Percentiles rank a stretch among this genome's conserved stretches.
Conservation (phyloP, 2,329 filamentous ascomycete species). For the Sclerotinia trifoliorum region DNA sequence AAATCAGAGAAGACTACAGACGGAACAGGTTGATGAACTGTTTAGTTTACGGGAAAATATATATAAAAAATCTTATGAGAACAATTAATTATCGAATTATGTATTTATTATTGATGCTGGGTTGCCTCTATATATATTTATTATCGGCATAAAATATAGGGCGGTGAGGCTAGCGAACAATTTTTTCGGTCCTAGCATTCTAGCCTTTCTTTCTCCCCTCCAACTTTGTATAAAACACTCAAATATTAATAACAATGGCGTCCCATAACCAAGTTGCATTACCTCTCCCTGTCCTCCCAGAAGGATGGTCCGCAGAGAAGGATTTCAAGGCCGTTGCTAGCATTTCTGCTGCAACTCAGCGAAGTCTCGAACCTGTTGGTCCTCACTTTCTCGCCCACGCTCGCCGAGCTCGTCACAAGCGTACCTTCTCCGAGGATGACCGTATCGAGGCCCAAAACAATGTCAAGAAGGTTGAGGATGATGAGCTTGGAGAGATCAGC, state of each 20-base stretch:
- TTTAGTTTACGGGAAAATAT: fast-evolving
- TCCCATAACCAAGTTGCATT: conserved; percentile 48
- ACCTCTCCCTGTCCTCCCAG: conserved; percentile 72
- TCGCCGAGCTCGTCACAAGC: conserved; percentile 90
- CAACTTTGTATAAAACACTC: neutral
- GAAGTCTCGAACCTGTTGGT: conserved; percentile 92
- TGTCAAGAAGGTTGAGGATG: conserved; percentile 92
- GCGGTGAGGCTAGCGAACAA: conserved; percentile 16
- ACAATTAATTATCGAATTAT: neutral
- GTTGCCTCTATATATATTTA: neutral
- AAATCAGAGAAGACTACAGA: neutral
- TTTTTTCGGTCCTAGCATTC: conserved; percentile 15
- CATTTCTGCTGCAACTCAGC: conserved; percentile 74
- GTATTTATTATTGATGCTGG: neutral
- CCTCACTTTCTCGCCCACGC: conserved; percentile 98
- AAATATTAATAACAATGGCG: conserved; percentile 30
- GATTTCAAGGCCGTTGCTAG: conserved; percentile 84
- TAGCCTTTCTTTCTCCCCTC: conserved; percentile 20
- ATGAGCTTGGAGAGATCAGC: conserved; percentile 86
- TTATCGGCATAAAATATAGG: neutral
- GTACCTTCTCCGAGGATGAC: conserved; percentile 98
- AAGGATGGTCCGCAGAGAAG: conserved; percentile 82
- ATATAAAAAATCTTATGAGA: neutral
- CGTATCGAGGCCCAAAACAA: conserved; percentile 93
- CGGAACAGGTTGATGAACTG: neutral